Base-by-base conservation (phyloP, 2,329 filamentous ascomycete genomes). In the Chaetomiaceae sp. region DNA sequence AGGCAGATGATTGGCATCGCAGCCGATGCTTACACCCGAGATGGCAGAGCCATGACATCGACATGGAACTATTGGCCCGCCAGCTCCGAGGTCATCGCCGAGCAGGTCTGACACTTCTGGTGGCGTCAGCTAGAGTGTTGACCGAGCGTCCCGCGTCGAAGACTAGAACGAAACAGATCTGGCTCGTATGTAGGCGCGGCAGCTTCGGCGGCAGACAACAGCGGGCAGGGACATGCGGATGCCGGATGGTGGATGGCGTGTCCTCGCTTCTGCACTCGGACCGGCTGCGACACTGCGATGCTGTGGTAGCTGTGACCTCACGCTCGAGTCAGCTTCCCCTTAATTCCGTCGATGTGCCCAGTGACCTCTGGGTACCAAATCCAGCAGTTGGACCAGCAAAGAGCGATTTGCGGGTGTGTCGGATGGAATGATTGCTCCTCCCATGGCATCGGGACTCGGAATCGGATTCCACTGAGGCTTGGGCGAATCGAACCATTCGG, bases 381-480 rank as follows among this genome's bases (percentile, higher is more conserved):
- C 9, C 27, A 36, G 36, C 47, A 11, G 38, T 17, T 42, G 23
- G 17, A 27, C 48, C 48, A 45, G 7, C 12, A 23, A 25, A 1
- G 6, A 15, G n/a, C n/a, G 33, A 39, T 51, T 36, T 45, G 22
- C 40, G 40, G 48, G 31, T 51, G n/a, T 33, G 27, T n/a, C n/a
- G 33, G 17, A 19, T 23, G 17, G 9, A 20, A 29, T 22, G 25
- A 27, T 9, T 27, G n/a, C n/a, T 27, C 25, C 25, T 6, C n/a
- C 29, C 27, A 47, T 23, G 20, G 51, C 22, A 22, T 38, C 39
- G 44, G 23, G 29, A 36, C 25, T 17, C 31, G 25, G 36, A 34
- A 56, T 56, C 50, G 54, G 33, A 17, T 29, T 9, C 7, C 25
- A 17, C 49, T 29, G 46, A 38, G 43, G 34, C 48, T 51, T 33